These are phyloP conservation scores for Cryphonectria naterciae DNA, from an alignment of 2,329 filamentous ascomycete genomes.

Conservation along the genomic window DNA sequence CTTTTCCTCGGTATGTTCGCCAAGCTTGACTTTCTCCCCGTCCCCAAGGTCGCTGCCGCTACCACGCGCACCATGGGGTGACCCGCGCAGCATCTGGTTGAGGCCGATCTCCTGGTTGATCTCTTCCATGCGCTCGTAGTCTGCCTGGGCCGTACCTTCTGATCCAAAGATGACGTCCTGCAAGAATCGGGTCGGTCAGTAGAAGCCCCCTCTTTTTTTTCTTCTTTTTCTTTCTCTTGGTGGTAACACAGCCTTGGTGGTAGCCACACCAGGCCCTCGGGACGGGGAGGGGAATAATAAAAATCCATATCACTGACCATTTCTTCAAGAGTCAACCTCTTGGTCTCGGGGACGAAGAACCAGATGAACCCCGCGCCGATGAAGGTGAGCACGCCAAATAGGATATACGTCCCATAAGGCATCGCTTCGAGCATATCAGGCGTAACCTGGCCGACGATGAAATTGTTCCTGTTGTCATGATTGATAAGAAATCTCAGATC, in stretches of 20 bases:
- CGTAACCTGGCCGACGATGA: conserved; percentile 70
- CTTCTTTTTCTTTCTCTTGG: too few relatives aligned
- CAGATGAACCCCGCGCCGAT: conserved; percentile 65
- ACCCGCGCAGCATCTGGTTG: conserved; percentile 43
- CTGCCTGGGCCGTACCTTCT: conserved; percentile 67
- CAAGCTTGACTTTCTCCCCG: conserved; percentile 33
- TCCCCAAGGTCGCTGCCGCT: conserved; percentile 33
- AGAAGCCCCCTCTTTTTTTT: not conserved
- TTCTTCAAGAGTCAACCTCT: conserved; percentile 66
- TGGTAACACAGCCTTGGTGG: not conserved
- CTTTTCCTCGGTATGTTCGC: conserved; percentile 24
- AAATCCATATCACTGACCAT: conserved; percentile 49
- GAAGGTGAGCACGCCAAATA: conserved; percentile 69
- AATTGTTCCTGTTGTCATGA: conserved; percentile 49
- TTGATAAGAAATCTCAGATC: too few relatives aligned
- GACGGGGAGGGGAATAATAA: not conserved
- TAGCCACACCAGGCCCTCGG: not conserved
- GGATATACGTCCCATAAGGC: conserved; percentile 71
- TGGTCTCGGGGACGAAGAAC: conserved; percentile 68
- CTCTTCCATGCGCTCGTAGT: conserved; percentile 72
- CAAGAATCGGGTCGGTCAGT: not conserved
- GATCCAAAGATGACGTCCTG: conserved; percentile 69
- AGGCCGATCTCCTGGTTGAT: conserved; percentile 73
- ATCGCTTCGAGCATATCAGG: conserved; percentile 69
- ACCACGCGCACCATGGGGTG: conserved; percentile 26